Conservation (phyloP, 2,329 filamentous ascomycete genomes). For the Podosphaera xanthii region DNA sequence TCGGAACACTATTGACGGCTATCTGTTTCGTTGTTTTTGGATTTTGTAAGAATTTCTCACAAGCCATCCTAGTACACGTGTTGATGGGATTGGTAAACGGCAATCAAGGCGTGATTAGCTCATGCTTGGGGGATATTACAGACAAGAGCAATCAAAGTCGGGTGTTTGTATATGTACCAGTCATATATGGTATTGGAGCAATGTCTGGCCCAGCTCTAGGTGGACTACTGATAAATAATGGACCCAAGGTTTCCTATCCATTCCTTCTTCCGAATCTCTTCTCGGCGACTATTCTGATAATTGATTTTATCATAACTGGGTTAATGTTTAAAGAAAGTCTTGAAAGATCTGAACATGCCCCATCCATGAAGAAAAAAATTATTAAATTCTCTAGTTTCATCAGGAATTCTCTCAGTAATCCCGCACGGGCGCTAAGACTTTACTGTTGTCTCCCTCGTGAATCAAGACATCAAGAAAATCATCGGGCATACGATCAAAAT, state of each 20-base stretch:
- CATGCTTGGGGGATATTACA: slow-evolving; percentile 83
- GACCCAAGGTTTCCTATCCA: slow-evolving; percentile 39
- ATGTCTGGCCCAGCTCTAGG: slow-evolving; percentile 88
- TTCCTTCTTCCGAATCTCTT: slow-evolving; percentile 72
- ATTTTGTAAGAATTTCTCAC: slow-evolving; percentile 61
- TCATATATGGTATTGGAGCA: slow-evolving; percentile 85
- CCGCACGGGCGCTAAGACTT: slow-evolving; percentile 10
- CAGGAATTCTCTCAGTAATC: slow-evolving; percentile 41
- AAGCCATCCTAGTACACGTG: slow-evolving; percentile 66
- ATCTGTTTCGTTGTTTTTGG: slow-evolving; percentile 70
- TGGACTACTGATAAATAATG: slow-evolving; percentile 47
- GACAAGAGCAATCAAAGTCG: slow-evolving; percentile 84
- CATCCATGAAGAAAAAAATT: slow-evolving; percentile 33
- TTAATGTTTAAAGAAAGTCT: slow-evolving; percentile 74
- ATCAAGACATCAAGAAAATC: slow-evolving; percentile 4
- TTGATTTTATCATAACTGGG: slow-evolving; percentile 52
- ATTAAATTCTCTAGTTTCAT: slow-evolving; percentile 40
- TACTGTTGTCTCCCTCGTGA: slow-evolving; percentile 10
- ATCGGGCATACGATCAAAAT: slow-evolving; percentile 19
- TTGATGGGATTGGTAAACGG: slow-evolving; percentile 88
- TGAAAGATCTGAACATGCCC: slow-evolving; percentile 31
- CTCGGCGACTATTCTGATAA: slow-evolving; percentile 44
- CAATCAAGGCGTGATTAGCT: slow-evolving; percentile 83
- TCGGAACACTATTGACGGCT: slow-evolving; percentile 65
- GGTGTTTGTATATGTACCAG: slow-evolving; percentile 82